Evolutionary conservation across 2,329 filamentous ascomycete species (phyloP), one percentile per base, ranked within the genome.

Genomic region (Xylaria digitata): DNA sequence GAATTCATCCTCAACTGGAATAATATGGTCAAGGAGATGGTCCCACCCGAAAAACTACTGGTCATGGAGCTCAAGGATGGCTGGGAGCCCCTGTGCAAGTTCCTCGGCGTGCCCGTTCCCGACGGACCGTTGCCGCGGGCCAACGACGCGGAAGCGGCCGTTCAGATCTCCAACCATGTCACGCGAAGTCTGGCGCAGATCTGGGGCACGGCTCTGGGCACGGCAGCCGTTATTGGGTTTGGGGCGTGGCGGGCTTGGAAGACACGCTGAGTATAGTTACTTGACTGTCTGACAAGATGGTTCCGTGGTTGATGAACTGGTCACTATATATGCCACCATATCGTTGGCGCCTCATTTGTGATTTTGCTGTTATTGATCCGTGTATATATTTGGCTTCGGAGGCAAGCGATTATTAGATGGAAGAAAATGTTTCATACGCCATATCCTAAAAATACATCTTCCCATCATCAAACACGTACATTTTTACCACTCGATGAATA

Each of bases 11-110:
- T 68, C 43, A 68, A 66, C 37, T 68, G 59, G 63, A 68, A 68
- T 8, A 60, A 60, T 11, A 42, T 34, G 42, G 64, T 67, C 19
- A 69, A 68, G 43, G 66, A 68, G n/a, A 66, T 59, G 49, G 69
- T 74, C 3, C 72, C 72, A 1, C 59, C 61, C 3, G 69, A 61
- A 6, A 66, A 72, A 21, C 57, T 75, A 4, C 58, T 75, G 5
- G 70, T 73, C n/a, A 74, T 75, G 73, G 64, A 75, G 9, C 61
- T 76, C 32, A 66, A 72, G 6, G 63, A 75, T 8, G 74, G 73
- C 2, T 76, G 74, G 75, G 69, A 37, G 30, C 71, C 75, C n/a
- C 43, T 75, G 37, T 73, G 69, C 50, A 53, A 68, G 49, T 75
- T 75, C 40, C 57, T 75, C 32, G 65, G 52, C 17, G 56, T 71